Evolutionary conservation across 2,329 filamentous ascomycete genomes (phyloP).

Genomic region (Cladophialophora immunda): DNA sequence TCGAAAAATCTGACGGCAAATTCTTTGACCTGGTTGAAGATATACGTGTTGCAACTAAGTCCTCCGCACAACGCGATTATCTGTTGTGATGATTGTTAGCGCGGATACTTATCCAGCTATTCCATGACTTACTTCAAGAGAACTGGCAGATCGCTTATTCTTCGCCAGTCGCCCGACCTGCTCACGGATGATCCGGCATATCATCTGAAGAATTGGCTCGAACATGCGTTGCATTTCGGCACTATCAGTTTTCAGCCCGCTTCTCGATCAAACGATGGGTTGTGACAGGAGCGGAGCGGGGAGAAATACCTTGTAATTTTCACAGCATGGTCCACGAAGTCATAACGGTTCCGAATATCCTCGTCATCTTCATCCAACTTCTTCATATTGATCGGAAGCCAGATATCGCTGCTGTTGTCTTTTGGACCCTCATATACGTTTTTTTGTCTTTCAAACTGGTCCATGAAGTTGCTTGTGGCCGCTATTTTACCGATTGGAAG

Average conservation of each 20-base stretch:
- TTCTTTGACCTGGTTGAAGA: slow-evolving; percentile 28
- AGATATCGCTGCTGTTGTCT: background rate
- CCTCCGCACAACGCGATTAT: slow-evolving; percentile 31
- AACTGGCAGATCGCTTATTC: slow-evolving; percentile 5
- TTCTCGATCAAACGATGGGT: background rate
- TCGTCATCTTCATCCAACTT: slow-evolving; percentile 1
- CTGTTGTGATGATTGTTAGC: slow-evolving; percentile 24
- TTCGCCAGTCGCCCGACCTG: slow-evolving; percentile 21
- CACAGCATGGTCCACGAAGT: slow-evolving; percentile 11
- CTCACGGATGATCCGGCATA: slow-evolving; percentile 24
- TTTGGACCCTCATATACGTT: slow-evolving; percentile 42
- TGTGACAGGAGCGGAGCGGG: background rate
- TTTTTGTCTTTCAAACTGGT: slow-evolving; percentile 46
- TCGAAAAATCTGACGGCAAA: slow-evolving; percentile 25
- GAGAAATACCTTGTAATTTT: slow-evolving; percentile 2
- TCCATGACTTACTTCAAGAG: slow-evolving; percentile 4
- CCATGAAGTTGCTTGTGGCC: slow-evolving; percentile 48
- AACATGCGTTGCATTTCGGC: slow-evolving; percentile 30
- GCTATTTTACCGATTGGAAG: slow-evolving; percentile 42
- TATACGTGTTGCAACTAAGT: slow-evolving; percentile 28
- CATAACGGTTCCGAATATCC: background rate
- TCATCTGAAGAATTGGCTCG: slow-evolving; percentile 25
- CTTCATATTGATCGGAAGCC: background rate
- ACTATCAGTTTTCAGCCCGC: slow-evolving; percentile 10
- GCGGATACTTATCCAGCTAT: too few relatives aligned